Evolutionary conservation across 2,329 filamentous ascomycete genomes (phyloP), one percentile per base, ranked within the genome.

Genomic region (Aquanectria penicillioides): DNA sequence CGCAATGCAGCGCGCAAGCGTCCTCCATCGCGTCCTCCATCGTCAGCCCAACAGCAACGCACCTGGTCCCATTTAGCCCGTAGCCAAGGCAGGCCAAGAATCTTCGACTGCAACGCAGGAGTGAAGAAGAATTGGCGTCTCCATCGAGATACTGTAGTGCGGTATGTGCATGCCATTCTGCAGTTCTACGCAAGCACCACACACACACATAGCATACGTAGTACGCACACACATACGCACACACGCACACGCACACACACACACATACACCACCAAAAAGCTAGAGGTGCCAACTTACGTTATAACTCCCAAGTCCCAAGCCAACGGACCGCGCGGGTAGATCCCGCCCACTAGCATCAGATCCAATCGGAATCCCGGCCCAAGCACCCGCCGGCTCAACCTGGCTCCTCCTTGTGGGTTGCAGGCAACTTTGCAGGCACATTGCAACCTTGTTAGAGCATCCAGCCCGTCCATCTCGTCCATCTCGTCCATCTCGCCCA

Each of bases 261-360:
- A 6, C 15, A 33, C 31, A 33, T 13, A 29, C 8, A 13, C 13
- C 28, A 29, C 7, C 28, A 29, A 29, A 29, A 29, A n/a, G n/a
- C n/a, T n/a, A 23, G 38, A 43, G 38, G 23, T 43, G 23, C 38
- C 22, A 49, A 15, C 46, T 28, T 37, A 49, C 33, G 47, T 50
- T 33, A 40, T 29, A 18, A 29, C 22, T n/a, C n/a, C n/a, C n/a
- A n/a, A n/a, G n/a, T n/a, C 33, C 53, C 53, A 43, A 28, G 36
- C 26, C 37, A 25, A 38, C 57, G 57, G 57, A 48, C 47, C 38
- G 52, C 47, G 57, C 57, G 52, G 52, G 57, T 57, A 57, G 52
- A 57, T 57, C 52, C 57, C 57, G 52, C 47, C 57, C 38, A 36
- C 46, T 43, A 50, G 31, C 28, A 50, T 18, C 10, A 41, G 25